Evolutionary conservation across 225 moss, liverwort and hornwort genomes (phyloP), one percentile per base, ranked within the genome.

Genomic region (Physcomitrellopsis africana): DNA sequence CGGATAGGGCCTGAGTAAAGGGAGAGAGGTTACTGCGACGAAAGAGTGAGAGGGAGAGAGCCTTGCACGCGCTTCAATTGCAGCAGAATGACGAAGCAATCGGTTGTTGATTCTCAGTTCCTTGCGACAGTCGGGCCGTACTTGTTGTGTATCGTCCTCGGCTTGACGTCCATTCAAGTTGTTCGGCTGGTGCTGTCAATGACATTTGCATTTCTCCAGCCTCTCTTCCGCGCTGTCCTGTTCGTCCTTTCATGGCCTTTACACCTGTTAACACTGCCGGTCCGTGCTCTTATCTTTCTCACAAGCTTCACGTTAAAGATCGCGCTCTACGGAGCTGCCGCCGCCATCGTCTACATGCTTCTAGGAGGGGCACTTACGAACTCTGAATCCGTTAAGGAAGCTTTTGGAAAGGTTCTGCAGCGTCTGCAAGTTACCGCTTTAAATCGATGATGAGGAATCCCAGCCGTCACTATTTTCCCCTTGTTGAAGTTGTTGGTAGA

Each of bases 261-360:
- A 7, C 67, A 75, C 58, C 10, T 66, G 1, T 19, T 66, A 19
- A n/a, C 67, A 10, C 55, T 75, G 43, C 75, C 75, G 20, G 57
- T 67, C 19, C 67, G 75, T 15, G 75, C 67, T 9, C 57, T 75
- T 47, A 32, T 75, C n/a, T 67, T 75, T 58, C 58, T 75, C 22
- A 0, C 67, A 1, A 47, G 29, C 46, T 47, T 67, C 19, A 57
- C 67, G 1, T 9, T 58, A 2, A 48, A 66, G 58, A 5, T 75
- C 14, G 2, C 59, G 58, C 59, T 66, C 58, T 67, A 29, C 17
- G 67, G 53, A 29, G 37, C 49, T 10, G 26, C 49, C 18, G 67
- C 59, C 11, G 57, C 67, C 32, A 20, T 67, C 48, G 32, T 59
- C 27, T 75, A 67, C 67, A 48, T 27, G 14, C 6, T 32, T 58